Percentiles rank a stretch among this genome's conserved stretches.
Evolutionary conservation across 108 stramenopile genomes (phyloP).

Genomic region (Cyclotella choctawhatcheeana): DNA sequence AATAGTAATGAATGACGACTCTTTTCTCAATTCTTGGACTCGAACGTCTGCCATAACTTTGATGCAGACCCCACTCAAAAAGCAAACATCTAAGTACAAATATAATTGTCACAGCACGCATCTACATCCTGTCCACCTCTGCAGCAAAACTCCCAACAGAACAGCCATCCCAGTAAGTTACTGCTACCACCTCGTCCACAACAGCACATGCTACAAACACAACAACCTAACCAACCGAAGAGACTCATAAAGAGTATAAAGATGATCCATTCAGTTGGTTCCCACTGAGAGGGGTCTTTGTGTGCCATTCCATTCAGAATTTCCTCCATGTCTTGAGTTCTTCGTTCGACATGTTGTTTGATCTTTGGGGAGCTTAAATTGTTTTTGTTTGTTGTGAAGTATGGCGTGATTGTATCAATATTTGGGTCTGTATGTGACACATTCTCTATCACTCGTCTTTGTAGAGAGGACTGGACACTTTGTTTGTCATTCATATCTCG

Average conservation of each 20-base stretch:
- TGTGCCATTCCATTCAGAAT: slow-evolving; percentile 45
- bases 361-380: neutral
- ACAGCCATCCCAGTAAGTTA: slow-evolving; percentile 33
- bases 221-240: slow-evolving; percentile 36
- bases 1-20: too few relatives aligned
- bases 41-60: too few relatives aligned
- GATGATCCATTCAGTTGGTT: slow-evolving; percentile 35
- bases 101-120: slow-evolving; percentile 40
- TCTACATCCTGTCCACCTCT: slow-evolving; percentile 40
- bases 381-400: neutral
- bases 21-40: too few relatives aligned
- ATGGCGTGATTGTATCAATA: neutral
- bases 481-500: neutral
- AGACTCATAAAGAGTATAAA: slow-evolving; percentile 38
- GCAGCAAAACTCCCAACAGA: slow-evolving; percentile 45
- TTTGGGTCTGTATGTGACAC: neutral
- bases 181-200: slow-evolving; percentile 27
- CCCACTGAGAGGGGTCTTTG: slow-evolving; percentile 39
- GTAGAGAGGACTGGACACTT: neutral
- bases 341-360: slow-evolving; percentile 1
- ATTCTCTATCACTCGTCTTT: neutral
- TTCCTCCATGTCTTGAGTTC: slow-evolving; percentile 45
- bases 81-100: neutral
- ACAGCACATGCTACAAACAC: slow-evolving; percentile 41
- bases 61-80: too few relatives aligned